phyloP scores from a whole-genome alignment of 108 stramenopile genomes.

The Skeletonema potamos region DNA sequence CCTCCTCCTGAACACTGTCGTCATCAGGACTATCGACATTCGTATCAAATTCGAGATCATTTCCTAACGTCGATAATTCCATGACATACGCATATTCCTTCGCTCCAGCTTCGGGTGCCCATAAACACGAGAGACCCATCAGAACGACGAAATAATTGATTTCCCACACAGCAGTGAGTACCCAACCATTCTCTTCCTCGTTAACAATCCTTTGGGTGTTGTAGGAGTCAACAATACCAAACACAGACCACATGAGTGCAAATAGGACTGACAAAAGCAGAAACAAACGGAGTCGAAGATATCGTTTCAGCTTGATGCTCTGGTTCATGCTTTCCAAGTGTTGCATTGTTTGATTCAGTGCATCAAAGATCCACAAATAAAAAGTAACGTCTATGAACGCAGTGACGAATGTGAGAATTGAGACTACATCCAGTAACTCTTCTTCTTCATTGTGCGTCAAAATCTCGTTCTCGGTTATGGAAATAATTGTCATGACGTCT shows the following conservation, averaged over 20 bases:
- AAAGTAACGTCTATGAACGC: conserved; percentile 73
- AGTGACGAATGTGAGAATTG: conserved; percentile 66
- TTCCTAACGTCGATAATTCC: conserved; percentile 69
- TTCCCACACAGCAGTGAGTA: conserved; percentile 71
- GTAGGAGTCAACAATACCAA: conserved; percentile 74
- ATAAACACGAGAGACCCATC: conserved; percentile 66
- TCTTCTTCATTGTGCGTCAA: conserved; percentile 61
- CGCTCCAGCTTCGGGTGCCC: conserved; percentile 80
- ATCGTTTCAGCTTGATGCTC: conserved; percentile 68
- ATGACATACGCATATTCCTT: conserved; percentile 89
- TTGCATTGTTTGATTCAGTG: conserved; percentile 79
- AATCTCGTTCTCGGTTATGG: conserved; percentile 67
- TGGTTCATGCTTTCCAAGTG: conserved; percentile 86
- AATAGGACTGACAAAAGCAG: conserved; percentile 81
- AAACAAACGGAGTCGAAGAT: conserved; percentile 73
- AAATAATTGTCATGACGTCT: conserved; percentile 74
- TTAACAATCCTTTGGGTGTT: conserved; percentile 64
- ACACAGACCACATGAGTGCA: conserved; percentile 77
- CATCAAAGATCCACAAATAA: conserved; percentile 86
- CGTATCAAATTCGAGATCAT: conserved; percentile 51
- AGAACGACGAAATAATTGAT: conserved; percentile 81
- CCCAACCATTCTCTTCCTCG: conserved; percentile 70
- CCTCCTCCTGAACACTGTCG: conserved; percentile 35
- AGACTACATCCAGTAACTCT: conserved; percentile 73
- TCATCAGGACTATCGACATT: conserved; percentile 45